Evolutionary conservation across 1,284 basidiomycete genomes (phyloP).

Genomic region (Pseudozyma tsukubaensis): DNA sequence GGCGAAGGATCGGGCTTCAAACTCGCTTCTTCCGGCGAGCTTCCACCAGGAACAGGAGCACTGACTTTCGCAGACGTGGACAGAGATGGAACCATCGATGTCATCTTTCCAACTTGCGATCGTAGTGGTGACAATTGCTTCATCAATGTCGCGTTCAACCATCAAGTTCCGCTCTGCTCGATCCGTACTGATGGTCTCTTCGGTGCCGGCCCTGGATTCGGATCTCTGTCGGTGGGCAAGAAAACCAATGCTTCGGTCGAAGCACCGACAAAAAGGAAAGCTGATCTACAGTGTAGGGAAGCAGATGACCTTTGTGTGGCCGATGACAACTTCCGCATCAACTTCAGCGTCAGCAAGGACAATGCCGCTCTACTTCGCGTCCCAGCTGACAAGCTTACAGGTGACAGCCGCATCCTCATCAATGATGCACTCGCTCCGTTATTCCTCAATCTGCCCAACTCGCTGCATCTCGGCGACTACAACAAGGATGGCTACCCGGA

Average conservation of each 20-base stretch:
- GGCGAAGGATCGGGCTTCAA: conserved; percentile 75
- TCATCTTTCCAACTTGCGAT: conserved; percentile 87
- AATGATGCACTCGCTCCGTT: conserved; percentile 73
- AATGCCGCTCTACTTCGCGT: conserved; percentile 78
- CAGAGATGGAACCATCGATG: conserved; percentile 94
- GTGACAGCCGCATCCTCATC: conserved; percentile 74
- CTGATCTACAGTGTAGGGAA: conserved; percentile 70
- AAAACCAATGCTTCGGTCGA: background rate
- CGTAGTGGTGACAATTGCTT: conserved; percentile 74
- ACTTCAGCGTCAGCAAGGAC: conserved; percentile 73
- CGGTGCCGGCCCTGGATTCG: conserved; percentile 44
- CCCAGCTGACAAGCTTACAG: conserved; percentile 75
- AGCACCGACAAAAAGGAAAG: background rate
- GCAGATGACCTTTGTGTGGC: conserved; percentile 83
- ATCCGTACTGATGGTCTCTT: conserved; percentile 50
- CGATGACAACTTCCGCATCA: conserved; percentile 83
- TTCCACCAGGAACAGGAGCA: conserved; percentile 82
- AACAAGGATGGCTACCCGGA: conserved; percentile 97
- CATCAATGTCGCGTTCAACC: conserved; percentile 93
- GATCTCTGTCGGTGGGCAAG: conserved; percentile 17
- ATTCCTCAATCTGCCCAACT: conserved; percentile 75
- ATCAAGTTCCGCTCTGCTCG: conserved; percentile 84
- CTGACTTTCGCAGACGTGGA: conserved; percentile 93
- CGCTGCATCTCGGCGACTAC: conserved; percentile 86
- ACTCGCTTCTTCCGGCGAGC: conserved; percentile 76